Evolutionary conservation across 75 land plant genomes (phyloP), one percentile per base, ranked within the genome.

Genomic region (Sequoiadendron giganteum): DNA sequence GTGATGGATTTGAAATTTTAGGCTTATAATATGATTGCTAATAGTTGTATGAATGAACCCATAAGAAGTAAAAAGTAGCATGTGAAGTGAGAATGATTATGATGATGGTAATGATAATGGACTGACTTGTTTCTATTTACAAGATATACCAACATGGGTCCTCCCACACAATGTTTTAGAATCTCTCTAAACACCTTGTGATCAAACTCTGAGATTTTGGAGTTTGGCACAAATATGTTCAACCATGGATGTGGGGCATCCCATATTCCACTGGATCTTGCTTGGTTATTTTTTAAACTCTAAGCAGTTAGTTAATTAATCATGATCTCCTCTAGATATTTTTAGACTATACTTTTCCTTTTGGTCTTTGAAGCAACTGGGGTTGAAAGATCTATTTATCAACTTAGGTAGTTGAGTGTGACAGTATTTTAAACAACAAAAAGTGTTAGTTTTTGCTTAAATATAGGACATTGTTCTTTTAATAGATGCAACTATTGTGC

Each of bases 181-280:
- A 93, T 86, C 36, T 86, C 72, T 61, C 70, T 88, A 88, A 93
- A 92, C n/a, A 93, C 91, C 10, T 55, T 78, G 5, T 16, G 34
- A 77, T 93, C 92, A 54, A 93, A 92, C 5, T 90, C 90, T 45
- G 48, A 48, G 34, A 93, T 92, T 61, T 89, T 89, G 85, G 91
- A 90, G 25, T 72, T 86, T 6, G 94, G 93, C 16, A 92, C 88
- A 42, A 93, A 92, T 52, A 93, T 5, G 70, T 89, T 92, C 14
- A 93, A 72, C 94, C 92, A 90, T n/a, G 94, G 94, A 83, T 90
- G 90, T 2, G 93, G 90, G 36, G 88, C 88, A 77, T 89, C 89
- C 94, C 94, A 93, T 19, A 89, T 77, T 25, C 93, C 92, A 3
- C 42, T 83, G 4, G 86, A 32, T 45, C 89, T 72, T 19, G 91